A percentile compares a stretch with the other conserved stretches of the same genome.
Evolutionary conservation across 805 yeast genomes (phyloP).

Genomic region (Ogataea angusta): DNA sequence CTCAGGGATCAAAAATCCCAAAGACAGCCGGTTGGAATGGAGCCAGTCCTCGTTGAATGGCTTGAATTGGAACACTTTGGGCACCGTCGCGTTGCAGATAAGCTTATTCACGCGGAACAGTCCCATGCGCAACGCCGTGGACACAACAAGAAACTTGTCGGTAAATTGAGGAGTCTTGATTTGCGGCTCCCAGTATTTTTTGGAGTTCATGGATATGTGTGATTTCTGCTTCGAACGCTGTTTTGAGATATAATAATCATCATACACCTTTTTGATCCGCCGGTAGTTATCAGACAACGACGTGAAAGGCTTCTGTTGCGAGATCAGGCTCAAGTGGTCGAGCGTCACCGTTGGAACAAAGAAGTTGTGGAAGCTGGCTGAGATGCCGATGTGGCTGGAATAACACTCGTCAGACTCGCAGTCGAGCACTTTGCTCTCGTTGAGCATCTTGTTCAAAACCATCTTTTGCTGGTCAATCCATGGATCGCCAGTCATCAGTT

Average conservation of each 20-base stretch:
- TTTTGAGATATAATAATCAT: slow-evolving; percentile 25
- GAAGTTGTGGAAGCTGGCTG: slow-evolving; percentile 31
- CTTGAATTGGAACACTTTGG: slow-evolving; percentile 35
- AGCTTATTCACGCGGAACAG: slow-evolving; percentile 44
- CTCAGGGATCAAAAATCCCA: slow-evolving; percentile 36
- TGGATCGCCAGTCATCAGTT: slow-evolving; percentile 48
- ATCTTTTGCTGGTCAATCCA: slow-evolving; percentile 33
- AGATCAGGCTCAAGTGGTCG: slow-evolving; percentile 14
- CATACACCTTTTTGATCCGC: slow-evolving; percentile 28
- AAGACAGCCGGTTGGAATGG: slow-evolving; percentile 29
- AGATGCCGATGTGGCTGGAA: slow-evolving; percentile 40
- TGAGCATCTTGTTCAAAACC: slow-evolving; percentile 30
- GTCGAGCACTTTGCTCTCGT: slow-evolving; percentile 42
- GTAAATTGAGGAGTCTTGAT: slow-evolving; percentile 20
- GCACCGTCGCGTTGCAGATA: slow-evolving; percentile 46
- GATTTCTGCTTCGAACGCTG: slow-evolving; percentile 23
- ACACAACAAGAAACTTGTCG: slow-evolving; percentile 37
- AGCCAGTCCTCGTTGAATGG: slow-evolving; percentile 37
- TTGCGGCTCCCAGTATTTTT: slow-evolving; percentile 29
- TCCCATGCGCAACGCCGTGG: slow-evolving; percentile 44
- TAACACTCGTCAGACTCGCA: slow-evolving; percentile 37
- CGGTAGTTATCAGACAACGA: slow-evolving; percentile 28
- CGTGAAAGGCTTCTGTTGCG: slow-evolving; percentile 13
- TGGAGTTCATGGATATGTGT: slow-evolving; percentile 27
- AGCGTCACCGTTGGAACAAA: slow-evolving; percentile 25